Evolutionary conservation across 768 basidiomycete species (phyloP).

Genomic region (Trichaptum fuscoviolaceum): DNA sequence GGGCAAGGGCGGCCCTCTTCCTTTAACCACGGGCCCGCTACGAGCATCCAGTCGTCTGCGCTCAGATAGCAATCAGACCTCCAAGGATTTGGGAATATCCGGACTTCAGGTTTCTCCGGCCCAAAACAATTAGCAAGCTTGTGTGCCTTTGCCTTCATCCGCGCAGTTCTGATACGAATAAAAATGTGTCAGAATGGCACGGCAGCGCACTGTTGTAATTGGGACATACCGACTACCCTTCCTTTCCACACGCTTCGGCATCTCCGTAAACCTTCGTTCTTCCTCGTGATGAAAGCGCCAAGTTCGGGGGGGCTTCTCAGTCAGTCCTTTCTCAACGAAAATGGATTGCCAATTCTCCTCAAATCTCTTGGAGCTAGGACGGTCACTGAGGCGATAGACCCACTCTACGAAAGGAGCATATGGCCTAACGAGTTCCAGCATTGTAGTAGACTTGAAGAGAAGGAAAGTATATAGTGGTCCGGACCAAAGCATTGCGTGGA

Average conservation of each 20-base stretch:
- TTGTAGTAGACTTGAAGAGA: not conserved
- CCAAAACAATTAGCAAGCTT: not conserved
- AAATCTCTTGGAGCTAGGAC: not conserved
- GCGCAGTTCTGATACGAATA: not conserved
- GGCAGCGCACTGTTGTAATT: not conserved
- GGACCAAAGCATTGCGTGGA: not conserved
- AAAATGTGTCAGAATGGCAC: not conserved
- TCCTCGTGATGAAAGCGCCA: not conserved
- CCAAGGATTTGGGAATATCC: too few species aligned
- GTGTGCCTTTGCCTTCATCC: not conserved
- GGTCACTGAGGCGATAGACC: not conserved
- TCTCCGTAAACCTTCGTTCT: not conserved
- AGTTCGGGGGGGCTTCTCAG: not conserved
- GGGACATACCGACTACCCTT: not conserved
- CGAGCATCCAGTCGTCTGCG: too few species aligned
- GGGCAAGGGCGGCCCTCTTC: too few species aligned
- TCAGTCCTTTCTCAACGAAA: not conserved
- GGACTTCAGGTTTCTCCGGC: not conserved
- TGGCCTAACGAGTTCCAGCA: not conserved
- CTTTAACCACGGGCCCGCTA: too few species aligned
- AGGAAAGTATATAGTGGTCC: not conserved
- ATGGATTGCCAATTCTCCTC: not conserved
- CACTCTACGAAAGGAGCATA: not conserved
- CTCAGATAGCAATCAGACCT: too few species aligned
- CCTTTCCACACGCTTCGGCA: not conserved